Base-by-base conservation (phyloP, 2,329 filamentous ascomycete genomes). In the Thelonectria blattea region DNA sequence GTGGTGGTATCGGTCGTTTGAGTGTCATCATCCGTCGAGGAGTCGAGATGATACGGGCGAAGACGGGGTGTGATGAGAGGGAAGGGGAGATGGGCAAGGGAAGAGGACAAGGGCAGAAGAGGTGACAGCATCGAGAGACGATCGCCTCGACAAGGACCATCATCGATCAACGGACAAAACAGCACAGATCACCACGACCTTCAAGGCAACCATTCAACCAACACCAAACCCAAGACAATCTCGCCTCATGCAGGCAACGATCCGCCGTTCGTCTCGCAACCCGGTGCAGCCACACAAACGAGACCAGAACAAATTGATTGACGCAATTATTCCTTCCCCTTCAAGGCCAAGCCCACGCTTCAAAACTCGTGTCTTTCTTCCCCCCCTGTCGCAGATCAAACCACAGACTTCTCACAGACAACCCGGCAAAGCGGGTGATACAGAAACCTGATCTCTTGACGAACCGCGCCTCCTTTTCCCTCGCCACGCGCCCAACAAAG, bases 1-100 rank as follows among this genome's bases (percentile, higher is more conserved):
- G 10, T 49, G 49, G 32, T 45, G 51, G 30, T 51, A 34, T 22
- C 43, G 14, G 22, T 52, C 47, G 32, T 60, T 55, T 46, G 47
- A 52, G 15, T 55, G 52, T 15, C 52, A 52, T 47, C 41, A 47
- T 32, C 46, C 52, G 14, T n/a, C n/a, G n/a, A n/a, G n/a, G n/a
- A n/a, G n/a, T n/a, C n/a, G n/a, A n/a, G n/a, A n/a, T n/a, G n/a
- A n/a, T n/a, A n/a, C n/a, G n/a, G n/a, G n/a, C n/a, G n/a, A n/a
- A n/a, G n/a, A n/a, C n/a, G n/a, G n/a, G n/a, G n/a, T 37, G 34
- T 37, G 12, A 37, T 12, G 34, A 14, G 3, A 37, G 12, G 15
- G 11, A 15, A 5, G 15, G 3, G 3, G 9, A 34, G 32, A 34
- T 14, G 14, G 14, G 9, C 32, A 10, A n/a, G n/a, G n/a, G n/a